A percentile compares a stretch with the other conserved stretches of the same genome.
Conservation (phyloP, 345 rosid genomes). For the Citrus reticulata region DNA sequence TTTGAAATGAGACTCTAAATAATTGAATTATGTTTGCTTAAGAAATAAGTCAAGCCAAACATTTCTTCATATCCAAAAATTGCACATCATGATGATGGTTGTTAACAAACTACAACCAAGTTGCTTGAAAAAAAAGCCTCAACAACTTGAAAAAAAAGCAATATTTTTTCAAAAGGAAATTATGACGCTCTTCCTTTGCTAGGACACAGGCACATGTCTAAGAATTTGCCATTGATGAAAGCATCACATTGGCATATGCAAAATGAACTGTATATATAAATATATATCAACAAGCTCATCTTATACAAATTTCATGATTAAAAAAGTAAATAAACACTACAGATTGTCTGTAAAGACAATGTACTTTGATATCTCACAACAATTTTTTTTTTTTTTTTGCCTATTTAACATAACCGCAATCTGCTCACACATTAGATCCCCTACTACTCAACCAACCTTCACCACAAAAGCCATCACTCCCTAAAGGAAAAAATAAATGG, state of each 20-base stretch:
- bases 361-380: neutral
- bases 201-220: neutral
- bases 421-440: conserved; percentile 32
- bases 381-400: conserved; percentile 15
- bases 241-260: neutral
- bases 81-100: neutral
- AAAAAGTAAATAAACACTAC: neutral
- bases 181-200: neutral
- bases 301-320: neutral
- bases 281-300: neutral
- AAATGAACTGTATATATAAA: neutral
- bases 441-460: conserved; percentile 24
- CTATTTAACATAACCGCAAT: conserved; percentile 31
- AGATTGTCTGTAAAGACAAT: conserved; percentile 3
- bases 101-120: neutral
- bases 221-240: neutral
- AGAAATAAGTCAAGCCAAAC: neutral
- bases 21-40: neutral
- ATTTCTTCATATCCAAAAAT: neutral
- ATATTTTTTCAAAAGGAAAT: neutral
- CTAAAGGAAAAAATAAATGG: conserved; percentile 8
- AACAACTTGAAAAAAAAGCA: neutral
- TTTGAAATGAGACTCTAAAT: neutral
- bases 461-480: conserved; percentile 27
- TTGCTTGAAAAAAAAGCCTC: neutral